Percentiles rank a stretch among this genome's conserved stretches.
These are phyloP conservation scores for Chalara sp. DNA, from an alignment of 2,329 filamentous ascomycete genomes.

Conservation along the genomic window DNA sequence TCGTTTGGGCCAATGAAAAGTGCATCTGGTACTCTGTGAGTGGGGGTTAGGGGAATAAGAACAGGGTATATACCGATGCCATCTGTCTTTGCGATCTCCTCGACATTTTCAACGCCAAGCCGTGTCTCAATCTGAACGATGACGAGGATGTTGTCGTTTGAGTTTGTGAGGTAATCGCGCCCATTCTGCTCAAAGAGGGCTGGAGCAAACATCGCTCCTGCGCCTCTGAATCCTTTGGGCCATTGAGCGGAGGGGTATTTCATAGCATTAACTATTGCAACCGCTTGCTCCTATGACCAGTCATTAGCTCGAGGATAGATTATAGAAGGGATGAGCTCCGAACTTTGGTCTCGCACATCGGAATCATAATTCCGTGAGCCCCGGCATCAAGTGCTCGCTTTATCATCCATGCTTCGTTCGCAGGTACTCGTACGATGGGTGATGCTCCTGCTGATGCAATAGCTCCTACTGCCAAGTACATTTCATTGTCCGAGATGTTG, in stretches of 20 bases:
- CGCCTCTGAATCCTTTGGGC: slow-evolving; percentile 29
- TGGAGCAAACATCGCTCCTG: slow-evolving; percentile 46
- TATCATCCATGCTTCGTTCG: slow-evolving; percentile 45
- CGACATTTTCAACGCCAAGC: slow-evolving; percentile 50
- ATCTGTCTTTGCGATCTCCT: slow-evolving; percentile 46
- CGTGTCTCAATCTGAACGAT: slow-evolving; percentile 60
- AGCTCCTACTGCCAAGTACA: slow-evolving; percentile 47
- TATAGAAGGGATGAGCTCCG: not conserved
- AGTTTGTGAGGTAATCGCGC: slow-evolving; percentile 45
- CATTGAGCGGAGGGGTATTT: not conserved
- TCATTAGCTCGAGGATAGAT: slow-evolving; percentile 4
- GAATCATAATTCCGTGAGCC: slow-evolving; percentile 40
- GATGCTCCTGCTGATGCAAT: slow-evolving; percentile 44
- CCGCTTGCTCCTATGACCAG: not conserved
- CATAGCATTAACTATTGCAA: not conserved
- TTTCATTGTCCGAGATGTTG: slow-evolving; percentile 29
- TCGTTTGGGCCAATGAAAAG: slow-evolving; percentile 21
- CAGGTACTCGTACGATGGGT: slow-evolving; percentile 49
- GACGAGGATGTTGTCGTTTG: slow-evolving; percentile 48
- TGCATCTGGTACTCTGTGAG: slow-evolving; percentile 9
- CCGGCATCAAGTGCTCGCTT: slow-evolving; percentile 49
- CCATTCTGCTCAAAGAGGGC: slow-evolving; percentile 41
- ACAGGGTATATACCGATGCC: slow-evolving; percentile 4
- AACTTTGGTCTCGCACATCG: not conserved
- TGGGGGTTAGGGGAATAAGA: not conserved